Conservation (phyloP, 805 yeast species). For the Torulaspora gathmanii region DNA sequence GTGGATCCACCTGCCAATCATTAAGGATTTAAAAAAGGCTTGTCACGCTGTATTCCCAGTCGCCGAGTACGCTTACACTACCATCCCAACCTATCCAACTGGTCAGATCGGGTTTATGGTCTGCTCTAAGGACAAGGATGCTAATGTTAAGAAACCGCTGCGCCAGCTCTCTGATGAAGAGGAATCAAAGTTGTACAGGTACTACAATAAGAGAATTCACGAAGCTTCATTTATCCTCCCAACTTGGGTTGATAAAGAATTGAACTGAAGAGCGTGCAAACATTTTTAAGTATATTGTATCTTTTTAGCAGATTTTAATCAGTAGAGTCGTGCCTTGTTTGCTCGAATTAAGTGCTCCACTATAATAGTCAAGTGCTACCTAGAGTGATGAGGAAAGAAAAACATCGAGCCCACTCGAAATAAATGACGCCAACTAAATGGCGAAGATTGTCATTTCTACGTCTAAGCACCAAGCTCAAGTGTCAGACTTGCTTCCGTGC, state of each 20-base stretch:
- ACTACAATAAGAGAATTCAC: conserved; percentile 82
- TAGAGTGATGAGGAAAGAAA: too few relatives aligned
- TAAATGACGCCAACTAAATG: conserved; percentile 10
- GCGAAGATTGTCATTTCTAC: conserved; percentile 23
- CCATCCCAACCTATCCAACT: conserved; percentile 95
- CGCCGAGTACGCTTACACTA: conserved; percentile 84
- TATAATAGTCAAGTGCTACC: too few relatives aligned
- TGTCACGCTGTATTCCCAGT: conserved; percentile 84
- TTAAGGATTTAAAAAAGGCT: conserved; percentile 74
- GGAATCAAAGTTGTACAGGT: conserved; percentile 63
- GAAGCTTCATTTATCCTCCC: conserved; percentile 88
- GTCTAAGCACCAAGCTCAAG: conserved; percentile 30
- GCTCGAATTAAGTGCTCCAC: too few relatives aligned
- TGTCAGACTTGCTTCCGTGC: conserved; percentile 34
- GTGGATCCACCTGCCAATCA: conserved; percentile 85
- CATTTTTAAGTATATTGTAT: not conserved
- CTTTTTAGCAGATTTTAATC: not conserved
- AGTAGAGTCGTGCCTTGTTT: too few relatives aligned
- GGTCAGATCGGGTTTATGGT: conserved; percentile 99
- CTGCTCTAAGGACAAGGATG: conserved; percentile 68
- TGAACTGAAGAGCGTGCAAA: conserved; percentile 24
- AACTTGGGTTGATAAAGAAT: conserved; percentile 69
- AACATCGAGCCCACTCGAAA: not conserved
- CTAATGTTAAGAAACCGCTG: conserved; percentile 63
- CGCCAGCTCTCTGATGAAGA: conserved; percentile 59